phyloP scores from a whole-genome alignment of 768 basidiomycete genomes.

The Rhizopogon rudus region DNA sequence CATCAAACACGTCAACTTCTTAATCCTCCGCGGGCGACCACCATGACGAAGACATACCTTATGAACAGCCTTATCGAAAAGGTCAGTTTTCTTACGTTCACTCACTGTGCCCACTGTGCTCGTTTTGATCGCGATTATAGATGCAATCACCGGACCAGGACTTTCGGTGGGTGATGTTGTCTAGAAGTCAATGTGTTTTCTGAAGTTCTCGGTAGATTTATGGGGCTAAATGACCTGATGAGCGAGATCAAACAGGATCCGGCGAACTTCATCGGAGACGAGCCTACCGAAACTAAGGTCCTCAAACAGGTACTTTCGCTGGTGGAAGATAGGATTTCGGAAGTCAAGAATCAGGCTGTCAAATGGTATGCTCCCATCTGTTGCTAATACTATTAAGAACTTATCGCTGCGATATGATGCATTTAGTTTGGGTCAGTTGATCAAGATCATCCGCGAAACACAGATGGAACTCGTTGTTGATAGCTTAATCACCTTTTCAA shows the following conservation, averaged over 20 bases:
- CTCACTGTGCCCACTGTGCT: conserved; percentile 3
- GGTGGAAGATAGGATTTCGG: conserved; percentile 92
- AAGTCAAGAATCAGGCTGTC: conserved; percentile 97
- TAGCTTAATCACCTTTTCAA: conserved; percentile 80
- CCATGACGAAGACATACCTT: conserved; percentile 80
- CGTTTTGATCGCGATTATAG: conserved; percentile 31
- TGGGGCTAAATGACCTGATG: conserved; percentile 95
- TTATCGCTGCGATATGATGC: background rate
- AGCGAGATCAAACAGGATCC: conserved; percentile 81
- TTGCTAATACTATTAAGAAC: background rate
- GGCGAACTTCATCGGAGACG: conserved; percentile 75
- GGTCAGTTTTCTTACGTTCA: conserved; percentile 29
- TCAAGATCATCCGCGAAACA: conserved; percentile 79
- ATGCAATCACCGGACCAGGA: conserved; percentile 92
- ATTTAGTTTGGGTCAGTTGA: conserved; percentile 78
- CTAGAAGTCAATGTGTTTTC: conserved; percentile 12
- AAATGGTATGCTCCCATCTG: conserved; percentile 62
- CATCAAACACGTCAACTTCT: background rate
- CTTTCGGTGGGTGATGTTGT: conserved; percentile 54
- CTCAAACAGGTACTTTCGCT: conserved; percentile 79
- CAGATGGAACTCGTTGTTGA: conserved; percentile 88
- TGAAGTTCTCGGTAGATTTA: conserved; percentile 57
- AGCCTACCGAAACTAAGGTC: conserved; percentile 78
- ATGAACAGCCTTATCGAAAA: conserved; percentile 86
- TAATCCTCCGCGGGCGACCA: conserved; percentile 13